Evolutionary conservation across 139 green algal genomes (phyloP).

Genomic region (Chlorokybus atmophyticus): DNA sequence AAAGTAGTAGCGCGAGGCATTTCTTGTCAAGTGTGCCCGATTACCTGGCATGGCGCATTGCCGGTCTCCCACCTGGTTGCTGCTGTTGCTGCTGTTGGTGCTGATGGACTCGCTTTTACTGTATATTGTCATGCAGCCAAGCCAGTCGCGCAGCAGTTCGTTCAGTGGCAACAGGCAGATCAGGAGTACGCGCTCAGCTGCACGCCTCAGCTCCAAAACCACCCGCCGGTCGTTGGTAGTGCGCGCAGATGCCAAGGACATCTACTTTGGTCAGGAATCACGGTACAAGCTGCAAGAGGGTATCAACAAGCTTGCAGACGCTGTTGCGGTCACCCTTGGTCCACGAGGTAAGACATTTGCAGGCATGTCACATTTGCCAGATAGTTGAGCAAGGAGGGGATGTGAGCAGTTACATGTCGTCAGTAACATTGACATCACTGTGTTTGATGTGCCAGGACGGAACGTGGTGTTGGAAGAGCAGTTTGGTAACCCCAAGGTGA

Average conservation of each 20-base stretch:
- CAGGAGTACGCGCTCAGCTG: no score
- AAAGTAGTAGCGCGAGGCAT: no score
- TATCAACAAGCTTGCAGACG: slow-evolving; percentile 97
- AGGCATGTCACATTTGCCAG: background rate
- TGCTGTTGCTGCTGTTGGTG: no score
- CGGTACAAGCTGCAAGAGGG: slow-evolving; percentile 72
- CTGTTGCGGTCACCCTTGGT: slow-evolving; percentile 86
- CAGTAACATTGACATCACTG: slow-evolving; percentile 1
- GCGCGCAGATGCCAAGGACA: slow-evolving; percentile 81
- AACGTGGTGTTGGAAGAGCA: slow-evolving; percentile 95
- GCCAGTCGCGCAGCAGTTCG: no score
- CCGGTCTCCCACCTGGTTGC: no score
- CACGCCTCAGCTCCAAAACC: no score
- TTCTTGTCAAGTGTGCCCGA: no score
- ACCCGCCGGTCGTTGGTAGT: no score
- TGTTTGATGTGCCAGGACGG: slow-evolving; percentile 50
- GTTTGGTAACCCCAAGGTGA: slow-evolving; percentile 86
- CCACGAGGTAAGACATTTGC: slow-evolving; percentile 54
- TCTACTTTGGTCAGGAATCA: slow-evolving; percentile 80
- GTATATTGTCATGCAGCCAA: no score
- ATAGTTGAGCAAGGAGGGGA: background rate
- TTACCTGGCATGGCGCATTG: no score
- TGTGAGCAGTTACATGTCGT: background rate
- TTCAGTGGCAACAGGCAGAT: no score
- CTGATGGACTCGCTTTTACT: no score